phyloP scores from a whole-genome alignment of 306 rosid genomes.

The Abrus pulchellus region DNA sequence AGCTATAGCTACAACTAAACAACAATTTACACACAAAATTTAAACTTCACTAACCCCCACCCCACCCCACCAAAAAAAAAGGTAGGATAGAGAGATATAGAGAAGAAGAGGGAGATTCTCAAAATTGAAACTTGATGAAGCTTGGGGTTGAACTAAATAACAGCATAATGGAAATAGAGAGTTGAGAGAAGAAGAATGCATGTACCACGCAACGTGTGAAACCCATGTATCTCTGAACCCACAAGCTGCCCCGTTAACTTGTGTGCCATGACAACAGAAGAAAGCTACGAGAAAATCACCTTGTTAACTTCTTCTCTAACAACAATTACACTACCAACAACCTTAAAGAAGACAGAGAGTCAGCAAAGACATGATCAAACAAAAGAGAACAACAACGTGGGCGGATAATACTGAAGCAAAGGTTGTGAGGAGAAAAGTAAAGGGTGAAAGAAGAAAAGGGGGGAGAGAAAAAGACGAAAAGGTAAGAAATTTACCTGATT shows the following conservation, averaged over 20 bases:
- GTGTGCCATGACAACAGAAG: constrained; percentile 48
- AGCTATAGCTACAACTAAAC: constrained; percentile 5
- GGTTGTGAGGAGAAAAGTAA: background rate
- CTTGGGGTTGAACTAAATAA: constrained; percentile 12
- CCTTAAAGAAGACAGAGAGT: constrained; percentile 16
- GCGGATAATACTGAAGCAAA: background rate
- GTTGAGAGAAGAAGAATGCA: background rate
- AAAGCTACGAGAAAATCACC: constrained; percentile 50
- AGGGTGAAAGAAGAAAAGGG: constrained; percentile 5
- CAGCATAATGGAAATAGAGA: background rate
- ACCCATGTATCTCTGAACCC: constrained; percentile 94
- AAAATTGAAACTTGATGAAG: constrained; percentile 36
- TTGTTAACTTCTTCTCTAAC: constrained; percentile 26
- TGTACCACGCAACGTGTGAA: constrained; percentile 81
- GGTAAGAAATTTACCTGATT: constrained; percentile 26
- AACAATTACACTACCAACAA: constrained; percentile 37
- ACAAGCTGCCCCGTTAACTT: constrained; percentile 66
- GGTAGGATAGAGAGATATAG: background rate
- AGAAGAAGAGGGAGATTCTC: background rate
- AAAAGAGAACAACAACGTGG: background rate
- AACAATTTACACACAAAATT: background rate
- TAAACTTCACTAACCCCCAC: background rate
- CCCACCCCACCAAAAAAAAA: background rate
- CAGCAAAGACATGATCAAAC: constrained; percentile 27
- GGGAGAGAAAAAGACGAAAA: constrained; percentile 29